A percentile compares a stretch with the other conserved stretches of the same genome.
phyloP scores from a whole-genome alignment of 768 basidiomycete species.

The Boletus vinaceobasis region DNA sequence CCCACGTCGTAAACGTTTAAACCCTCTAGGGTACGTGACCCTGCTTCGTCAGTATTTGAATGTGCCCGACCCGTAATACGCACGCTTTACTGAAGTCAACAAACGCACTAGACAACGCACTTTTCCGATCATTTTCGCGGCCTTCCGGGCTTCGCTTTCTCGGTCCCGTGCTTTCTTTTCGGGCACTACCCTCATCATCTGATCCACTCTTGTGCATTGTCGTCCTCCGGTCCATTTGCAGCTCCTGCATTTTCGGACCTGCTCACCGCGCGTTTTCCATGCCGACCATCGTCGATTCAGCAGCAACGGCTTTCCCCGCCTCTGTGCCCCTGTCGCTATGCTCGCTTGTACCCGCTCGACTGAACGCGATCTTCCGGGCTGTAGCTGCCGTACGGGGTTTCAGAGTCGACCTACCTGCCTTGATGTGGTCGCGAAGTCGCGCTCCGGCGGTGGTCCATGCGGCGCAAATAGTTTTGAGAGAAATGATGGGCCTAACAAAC shows the following conservation, averaged over 20 bases:
- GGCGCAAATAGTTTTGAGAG: not conserved
- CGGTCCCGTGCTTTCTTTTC: not conserved
- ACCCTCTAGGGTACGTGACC: slow-evolving; percentile 2
- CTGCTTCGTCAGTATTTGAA: not conserved
- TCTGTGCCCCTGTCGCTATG: not conserved
- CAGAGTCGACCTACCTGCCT: not conserved
- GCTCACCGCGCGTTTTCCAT: not conserved
- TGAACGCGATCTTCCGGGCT: not conserved
- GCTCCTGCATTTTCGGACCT: not conserved
- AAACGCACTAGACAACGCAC: slow-evolving; percentile 1
- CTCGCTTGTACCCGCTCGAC: not conserved
- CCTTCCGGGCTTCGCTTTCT: slow-evolving; percentile 4
- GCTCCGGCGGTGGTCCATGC: not conserved
- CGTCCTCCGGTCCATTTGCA: not conserved
- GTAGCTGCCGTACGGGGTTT: not conserved
- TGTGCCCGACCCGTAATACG: not conserved
- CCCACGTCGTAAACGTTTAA: not conserved
- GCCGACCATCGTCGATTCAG: slow-evolving; percentile 1
- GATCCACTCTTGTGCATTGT: slow-evolving; percentile 6
- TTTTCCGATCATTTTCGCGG: not conserved
- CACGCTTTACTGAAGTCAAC: not conserved
- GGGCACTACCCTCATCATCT: not conserved
- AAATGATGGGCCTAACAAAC: not conserved
- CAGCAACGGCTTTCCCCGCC: slow-evolving; percentile 1
- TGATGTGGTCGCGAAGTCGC: not conserved